Percentiles rank a stretch among this genome's conserved stretches.
These are phyloP conservation scores for Phellinidium pouzarii DNA, from an alignment of 1,284 basidiomycete species.

Conservation along the genomic window DNA sequence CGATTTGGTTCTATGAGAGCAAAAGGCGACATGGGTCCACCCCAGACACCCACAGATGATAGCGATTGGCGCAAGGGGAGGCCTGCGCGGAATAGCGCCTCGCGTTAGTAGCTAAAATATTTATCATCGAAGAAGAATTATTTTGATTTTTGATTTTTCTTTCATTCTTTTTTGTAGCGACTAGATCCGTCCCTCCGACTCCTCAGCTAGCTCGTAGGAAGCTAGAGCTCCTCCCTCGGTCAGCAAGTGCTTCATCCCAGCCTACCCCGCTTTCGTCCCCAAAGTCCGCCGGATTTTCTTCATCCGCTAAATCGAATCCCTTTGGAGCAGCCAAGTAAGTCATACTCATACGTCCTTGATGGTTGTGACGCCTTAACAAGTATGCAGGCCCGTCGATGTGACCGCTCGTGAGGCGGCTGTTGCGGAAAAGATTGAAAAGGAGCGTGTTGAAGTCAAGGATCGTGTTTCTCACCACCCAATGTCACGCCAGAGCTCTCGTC, in stretches of 20 bases:
- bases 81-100: conserved; percentile 42
- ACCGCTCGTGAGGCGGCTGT: conserved; percentile 72
- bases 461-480: conserved; percentile 41
- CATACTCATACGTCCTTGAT: not conserved
- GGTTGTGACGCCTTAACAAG: conserved; percentile 5
- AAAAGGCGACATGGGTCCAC: conserved; percentile 47
- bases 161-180: conserved; percentile 46
- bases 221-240: conserved; percentile 77
- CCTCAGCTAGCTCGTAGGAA: conserved; percentile 74
- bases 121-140: not conserved
- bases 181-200: conserved; percentile 68
- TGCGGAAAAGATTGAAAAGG: conserved; percentile 60
- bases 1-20: conserved; percentile 46
- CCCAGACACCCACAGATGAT: conserved; percentile 40
- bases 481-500: conserved; percentile 67
- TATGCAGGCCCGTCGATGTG: conserved; percentile 76
- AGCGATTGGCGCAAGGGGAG: conserved; percentile 54
- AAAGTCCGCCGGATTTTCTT: conserved; percentile 47
- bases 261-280: conserved; percentile 72
- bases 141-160: too few species aligned
- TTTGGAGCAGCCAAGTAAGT: conserved; percentile 82
- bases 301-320: conserved; percentile 53
- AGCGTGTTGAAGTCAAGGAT: conserved; percentile 49
- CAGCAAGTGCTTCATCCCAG: conserved; percentile 51
- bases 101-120: conserved; percentile 45